Conservation (phyloP, 108 stramenopile species). For the Nitzschia sp. region DNA sequence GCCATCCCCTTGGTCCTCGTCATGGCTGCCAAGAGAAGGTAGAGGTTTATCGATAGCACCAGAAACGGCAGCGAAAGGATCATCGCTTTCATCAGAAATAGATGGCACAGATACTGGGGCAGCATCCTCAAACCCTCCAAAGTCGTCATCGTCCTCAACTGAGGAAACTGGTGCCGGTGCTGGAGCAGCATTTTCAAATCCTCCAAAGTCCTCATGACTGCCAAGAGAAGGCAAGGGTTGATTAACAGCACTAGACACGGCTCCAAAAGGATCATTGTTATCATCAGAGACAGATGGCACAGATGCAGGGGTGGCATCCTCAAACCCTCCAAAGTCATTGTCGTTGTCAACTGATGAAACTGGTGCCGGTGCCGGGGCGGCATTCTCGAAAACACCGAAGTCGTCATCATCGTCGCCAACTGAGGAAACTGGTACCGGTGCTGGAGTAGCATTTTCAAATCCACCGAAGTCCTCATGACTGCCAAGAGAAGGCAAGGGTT, state of each 20-base stretch:
- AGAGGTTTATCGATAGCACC: not conserved
- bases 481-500: not conserved
- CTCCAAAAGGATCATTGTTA: not conserved
- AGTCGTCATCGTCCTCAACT: not conserved
- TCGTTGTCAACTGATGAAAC: too few species aligned
- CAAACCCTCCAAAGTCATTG: constrained; percentile 33
- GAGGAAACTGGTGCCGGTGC: not conserved
- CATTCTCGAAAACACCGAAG: constrained; percentile 29
- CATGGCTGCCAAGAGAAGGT: not conserved
- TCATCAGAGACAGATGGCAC: too few species aligned
- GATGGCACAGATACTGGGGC: not conserved
- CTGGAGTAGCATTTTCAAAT: not conserved
- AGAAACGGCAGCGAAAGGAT: not conserved
- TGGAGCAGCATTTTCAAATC: not conserved
- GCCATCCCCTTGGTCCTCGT: constrained; percentile 1
- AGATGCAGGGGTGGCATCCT: not conserved
- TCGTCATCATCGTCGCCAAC: constrained; percentile 16
- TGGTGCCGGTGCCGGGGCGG: not conserved
- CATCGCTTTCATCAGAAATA: not conserved
- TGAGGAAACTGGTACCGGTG: not conserved
- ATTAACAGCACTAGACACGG: not conserved
- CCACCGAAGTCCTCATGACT: not conserved
- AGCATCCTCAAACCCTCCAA: not conserved
- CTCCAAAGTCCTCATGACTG: not conserved
- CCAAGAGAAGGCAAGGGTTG: not conserved